Conservation (phyloP, 2,329 filamentous ascomycete genomes). For the Bipolaris sorokiniana region DNA sequence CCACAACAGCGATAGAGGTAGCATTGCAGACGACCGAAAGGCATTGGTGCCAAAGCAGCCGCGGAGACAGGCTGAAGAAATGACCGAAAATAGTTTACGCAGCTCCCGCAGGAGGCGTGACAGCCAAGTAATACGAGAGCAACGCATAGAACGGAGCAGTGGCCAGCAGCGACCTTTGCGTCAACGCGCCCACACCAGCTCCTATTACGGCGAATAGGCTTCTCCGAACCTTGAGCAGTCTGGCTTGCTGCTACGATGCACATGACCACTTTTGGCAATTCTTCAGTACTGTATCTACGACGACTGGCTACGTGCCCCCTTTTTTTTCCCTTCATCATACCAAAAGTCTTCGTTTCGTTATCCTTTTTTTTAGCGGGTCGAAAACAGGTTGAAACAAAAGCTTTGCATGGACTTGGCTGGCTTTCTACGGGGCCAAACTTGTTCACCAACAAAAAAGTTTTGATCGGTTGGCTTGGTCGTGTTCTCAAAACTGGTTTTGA, state of each 20-base stretch:
- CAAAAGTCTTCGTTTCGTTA: conserved; percentile 7
- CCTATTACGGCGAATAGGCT: conserved; percentile 26
- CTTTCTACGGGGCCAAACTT: conserved; percentile 2
- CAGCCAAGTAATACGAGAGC: conserved; percentile 16
- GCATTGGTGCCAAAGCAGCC: conserved; percentile 23
- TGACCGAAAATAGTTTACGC: conserved; percentile 36
- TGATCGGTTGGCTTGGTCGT: conserved; percentile 18
- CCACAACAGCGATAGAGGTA: conserved; percentile 36
- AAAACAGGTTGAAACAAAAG: conserved; percentile 22
- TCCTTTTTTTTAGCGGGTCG: conserved; percentile 9
- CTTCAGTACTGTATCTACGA: conserved; percentile 13
- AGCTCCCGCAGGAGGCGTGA: conserved; percentile 37
- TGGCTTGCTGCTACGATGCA: background rate
- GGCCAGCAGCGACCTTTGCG: conserved; percentile 29
- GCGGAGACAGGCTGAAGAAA: conserved; percentile 41
- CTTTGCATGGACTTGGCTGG: conserved; percentile 20
- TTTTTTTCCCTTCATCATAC: conserved; percentile 1
- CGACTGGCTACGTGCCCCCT: conserved; percentile 12
- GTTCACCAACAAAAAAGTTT: conserved; percentile 26
- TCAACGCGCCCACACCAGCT: conserved; percentile 22
- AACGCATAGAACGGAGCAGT: conserved; percentile 23
- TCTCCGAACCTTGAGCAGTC: conserved; percentile 1
- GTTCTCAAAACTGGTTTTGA: conserved; percentile 28
- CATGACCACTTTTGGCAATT: background rate
- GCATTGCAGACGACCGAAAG: conserved; percentile 26